Evolutionary conservation across 2,329 filamentous ascomycete genomes (phyloP), one percentile per base, ranked within the genome.

Genomic region (Venturia oleaginea): DNA sequence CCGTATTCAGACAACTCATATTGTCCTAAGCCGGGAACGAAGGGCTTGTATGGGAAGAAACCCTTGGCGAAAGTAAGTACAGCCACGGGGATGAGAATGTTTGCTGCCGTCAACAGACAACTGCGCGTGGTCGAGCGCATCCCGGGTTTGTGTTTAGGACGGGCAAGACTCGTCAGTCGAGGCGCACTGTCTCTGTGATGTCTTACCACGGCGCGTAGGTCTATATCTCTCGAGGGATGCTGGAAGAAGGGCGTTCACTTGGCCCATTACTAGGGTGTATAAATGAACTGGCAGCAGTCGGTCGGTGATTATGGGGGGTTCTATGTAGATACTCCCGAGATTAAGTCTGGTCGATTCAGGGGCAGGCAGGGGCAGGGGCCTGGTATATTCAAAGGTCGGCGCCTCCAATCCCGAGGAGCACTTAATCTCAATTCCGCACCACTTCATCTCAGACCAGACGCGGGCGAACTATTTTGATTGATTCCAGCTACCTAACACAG

Each of bases 21-120:
- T 67, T 83, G 79, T 11, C 94, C 92, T 59, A 96, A 79, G 4
- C 94, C 94, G 13, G 92, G 86, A 59, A 99, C 82, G 68, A 96
- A 89, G 2, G 94, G 92, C 73, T 99, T 99, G 77, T 97, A 97
- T 8, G 94, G 94, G 72, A 99, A 99, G 82, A 99, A 99, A 17
- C 94, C 93, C 38, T 86, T 85, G 32, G 90, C 92, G 75, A 97
- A 97, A 68, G 88, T 71, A 24, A 81, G 70, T 59, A 80, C 75
- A 59, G 91, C 87, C 64, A 89, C 72, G 3, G 90, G 89, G 55
- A 96, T 85, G 66, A 96, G 77, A 38, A 92, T 65, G 75, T 97
- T 96, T 71, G 91, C 88, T 68, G 85, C 76, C 62, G 83, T 73
- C 66, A 92, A 83, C 65, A 78, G 70, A 2, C n/a, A n/a, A 24